Base-by-base conservation (phyloP, 78 protist genomes). In the Protostelium mycophagum region DNA sequence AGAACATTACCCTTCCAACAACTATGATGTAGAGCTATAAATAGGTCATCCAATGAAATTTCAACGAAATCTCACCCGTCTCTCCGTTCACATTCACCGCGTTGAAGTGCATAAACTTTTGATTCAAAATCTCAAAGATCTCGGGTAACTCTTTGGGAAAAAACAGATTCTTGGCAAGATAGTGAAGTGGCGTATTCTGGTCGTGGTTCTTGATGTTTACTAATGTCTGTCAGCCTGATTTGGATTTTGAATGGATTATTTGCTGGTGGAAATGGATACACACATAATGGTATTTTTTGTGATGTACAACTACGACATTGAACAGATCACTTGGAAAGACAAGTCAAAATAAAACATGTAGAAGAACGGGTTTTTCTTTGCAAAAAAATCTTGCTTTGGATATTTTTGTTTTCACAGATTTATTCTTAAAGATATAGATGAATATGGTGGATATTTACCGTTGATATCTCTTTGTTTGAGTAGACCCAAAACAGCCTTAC, bases 141-240 rank as follows among this genome's bases (percentile, higher is more conserved):
- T 51, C 73, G 73, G 73, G 73, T 16, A 51, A 25, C 73, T 25
- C 31, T 5, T 51, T 51, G 16, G 73, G 73, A 16, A 51, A 51
- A 51, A 51, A 51, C 73, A 16, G 5, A 16, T 51, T 51, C 73
- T 51, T 51, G 5, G 73, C 73, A 16, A 89, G 91, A 86, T 94
- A 94, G 87, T 94, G 96, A 28, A 94, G 93, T 36, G 95, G 93
- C 28, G 96, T 86, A 35, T 94, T 94, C 84, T 37, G 63, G 88
- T 94, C 96, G 28, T 89, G 88, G 36, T 94, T 94, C 34, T 38
- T 37, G 35, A 84, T 83, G 35, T 89, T 87, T 37, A 94, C 96
- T 51, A 51, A 25, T 16, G n/a, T n/a, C n/a, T n/a, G n/a, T n/a
- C n/a, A n/a, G n/a, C n/a, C n/a, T n/a, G n/a, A n/a, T n/a, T n/a